These are phyloP conservation scores for Kwoniella botswanensis DNA, from an alignment of 768 basidiomycete species.

Conservation along the genomic window DNA sequence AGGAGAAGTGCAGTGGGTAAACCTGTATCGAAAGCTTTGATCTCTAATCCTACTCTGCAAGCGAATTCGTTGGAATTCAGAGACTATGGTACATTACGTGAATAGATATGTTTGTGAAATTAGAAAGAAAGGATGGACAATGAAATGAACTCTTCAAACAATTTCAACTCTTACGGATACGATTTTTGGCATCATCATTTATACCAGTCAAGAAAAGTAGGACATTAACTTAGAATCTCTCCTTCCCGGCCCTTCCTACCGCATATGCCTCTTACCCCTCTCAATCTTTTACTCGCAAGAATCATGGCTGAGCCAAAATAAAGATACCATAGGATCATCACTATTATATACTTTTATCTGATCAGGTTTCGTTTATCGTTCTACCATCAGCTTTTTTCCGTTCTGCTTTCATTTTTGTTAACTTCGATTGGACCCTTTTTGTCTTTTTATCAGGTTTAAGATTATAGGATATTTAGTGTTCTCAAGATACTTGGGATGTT, in stretches of 20 bases:
- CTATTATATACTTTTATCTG: not conserved
- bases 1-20: constrained; percentile 32
- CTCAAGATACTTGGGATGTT: not conserved
- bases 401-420: not conserved
- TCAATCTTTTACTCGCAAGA: not conserved
- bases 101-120: not conserved
- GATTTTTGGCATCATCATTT: not conserved
- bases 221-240: not conserved
- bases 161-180: not conserved
- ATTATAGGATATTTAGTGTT: not conserved
- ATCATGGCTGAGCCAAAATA: not conserved
- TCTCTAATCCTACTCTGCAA: constrained; percentile 53
- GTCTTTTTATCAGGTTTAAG: not conserved
- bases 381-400: not conserved
- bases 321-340: not conserved
- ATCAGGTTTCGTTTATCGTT: not conserved
- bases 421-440: not conserved
- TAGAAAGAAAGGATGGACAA: constrained; percentile 19
- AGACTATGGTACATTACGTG: constrained; percentile 37
- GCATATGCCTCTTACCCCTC: not conserved
- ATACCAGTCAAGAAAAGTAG: not conserved
- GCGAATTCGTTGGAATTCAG: constrained; percentile 55
- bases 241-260: not conserved
- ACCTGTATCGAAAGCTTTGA: constrained; percentile 54
- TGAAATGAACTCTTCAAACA: not conserved